Evolutionary conservation across 164 flowering plant species (phyloP).

Genomic region (Euptelea pleiosperma): DNA sequence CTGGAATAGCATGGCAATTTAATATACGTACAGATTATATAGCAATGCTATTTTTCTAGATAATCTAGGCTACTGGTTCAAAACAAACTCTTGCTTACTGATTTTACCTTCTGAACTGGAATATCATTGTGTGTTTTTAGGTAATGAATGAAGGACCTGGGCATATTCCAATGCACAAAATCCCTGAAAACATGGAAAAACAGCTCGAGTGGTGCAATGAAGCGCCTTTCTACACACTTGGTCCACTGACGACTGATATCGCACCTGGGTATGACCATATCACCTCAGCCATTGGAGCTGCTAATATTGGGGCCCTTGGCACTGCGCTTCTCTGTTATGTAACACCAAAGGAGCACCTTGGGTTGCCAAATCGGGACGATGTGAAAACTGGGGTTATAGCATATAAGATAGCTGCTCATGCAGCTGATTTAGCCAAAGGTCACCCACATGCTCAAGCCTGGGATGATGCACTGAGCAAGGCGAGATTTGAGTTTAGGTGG

Average conservation of each 20-base stretch:
- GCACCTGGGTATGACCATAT: constrained; percentile 99
- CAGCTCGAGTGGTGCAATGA: constrained; percentile 99
- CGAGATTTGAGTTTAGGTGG: constrained; percentile 97
- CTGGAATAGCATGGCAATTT: too few relatives aligned
- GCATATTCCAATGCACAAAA: constrained; percentile 95
- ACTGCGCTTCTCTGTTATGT: constrained; percentile 99
- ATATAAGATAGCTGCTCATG: constrained; percentile 99
- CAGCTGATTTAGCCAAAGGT: constrained; percentile 92
- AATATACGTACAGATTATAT: too few relatives aligned
- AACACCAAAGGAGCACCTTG: constrained; percentile 98
- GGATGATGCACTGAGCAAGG: constrained; percentile 99
- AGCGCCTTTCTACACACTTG: constrained; percentile 99
- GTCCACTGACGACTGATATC: constrained; percentile 97
- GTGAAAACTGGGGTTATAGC: constrained; percentile 98
- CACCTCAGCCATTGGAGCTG: constrained; percentile 99
- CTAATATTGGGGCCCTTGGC: constrained; percentile 98
- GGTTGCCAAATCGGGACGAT: constrained; percentile 94
- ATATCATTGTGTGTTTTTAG: constrained; percentile 32
- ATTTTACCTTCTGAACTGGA: neutral
- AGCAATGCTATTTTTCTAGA: too few relatives aligned
- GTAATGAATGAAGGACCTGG: constrained; percentile 99
- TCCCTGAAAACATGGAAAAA: constrained; percentile 97
- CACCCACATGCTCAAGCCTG: constrained; percentile 97
- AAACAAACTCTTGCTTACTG: neutral
- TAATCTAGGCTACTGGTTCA: too few relatives aligned